Evolutionary conservation across 1,139 yeast genomes (phyloP).

Genomic region (Diutina catenulata): DNA sequence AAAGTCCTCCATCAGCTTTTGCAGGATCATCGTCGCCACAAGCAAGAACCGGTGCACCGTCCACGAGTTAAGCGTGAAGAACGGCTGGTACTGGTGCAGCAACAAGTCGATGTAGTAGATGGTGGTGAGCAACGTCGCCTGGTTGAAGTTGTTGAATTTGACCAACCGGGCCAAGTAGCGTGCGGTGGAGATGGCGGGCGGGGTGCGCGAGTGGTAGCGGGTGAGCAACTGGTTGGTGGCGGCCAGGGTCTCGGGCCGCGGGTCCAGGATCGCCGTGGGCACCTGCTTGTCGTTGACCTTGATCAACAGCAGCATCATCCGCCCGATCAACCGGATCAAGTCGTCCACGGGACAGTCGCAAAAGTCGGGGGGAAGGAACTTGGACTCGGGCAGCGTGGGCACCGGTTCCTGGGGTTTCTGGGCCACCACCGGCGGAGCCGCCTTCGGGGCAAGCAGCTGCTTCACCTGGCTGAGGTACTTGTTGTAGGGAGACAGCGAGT

Average conservation of each 20-base stretch:
- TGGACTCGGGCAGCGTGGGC: constrained; percentile 2
- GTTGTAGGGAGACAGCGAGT: too few relatives aligned
- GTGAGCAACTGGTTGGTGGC: constrained; percentile 38
- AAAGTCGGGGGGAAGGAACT: constrained; percentile 41
- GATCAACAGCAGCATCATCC: constrained; percentile 71
- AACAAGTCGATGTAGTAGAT: constrained; percentile 83
- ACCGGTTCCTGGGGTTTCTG: constrained; percentile 9
- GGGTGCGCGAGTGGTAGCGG: constrained; percentile 85
- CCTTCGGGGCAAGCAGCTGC: constrained; percentile 12
- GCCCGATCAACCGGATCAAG: constrained; percentile 55
- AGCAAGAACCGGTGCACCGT: constrained; percentile 87
- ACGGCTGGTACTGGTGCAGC: constrained; percentile 61
- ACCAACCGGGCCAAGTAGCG: constrained; percentile 70
- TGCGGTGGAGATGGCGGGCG: constrained; percentile 74
- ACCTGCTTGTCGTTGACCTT: constrained; percentile 42
- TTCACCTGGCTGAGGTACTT: constrained; percentile 14
- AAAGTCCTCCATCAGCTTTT: constrained; percentile 87
- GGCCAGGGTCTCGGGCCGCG: constrained; percentile 6
- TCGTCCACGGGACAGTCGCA: constrained; percentile 61
- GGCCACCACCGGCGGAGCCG: constrained; percentile 6
- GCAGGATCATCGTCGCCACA: constrained; percentile 85
- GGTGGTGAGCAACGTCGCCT: constrained; percentile 67
- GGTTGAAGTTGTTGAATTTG: constrained; percentile 76
- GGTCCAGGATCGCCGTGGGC: not conserved
- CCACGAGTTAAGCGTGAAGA: constrained; percentile 75